Base-by-base conservation (phyloP, 1,284 basidiomycete species). In the Xerocomus amazonicus region DNA sequence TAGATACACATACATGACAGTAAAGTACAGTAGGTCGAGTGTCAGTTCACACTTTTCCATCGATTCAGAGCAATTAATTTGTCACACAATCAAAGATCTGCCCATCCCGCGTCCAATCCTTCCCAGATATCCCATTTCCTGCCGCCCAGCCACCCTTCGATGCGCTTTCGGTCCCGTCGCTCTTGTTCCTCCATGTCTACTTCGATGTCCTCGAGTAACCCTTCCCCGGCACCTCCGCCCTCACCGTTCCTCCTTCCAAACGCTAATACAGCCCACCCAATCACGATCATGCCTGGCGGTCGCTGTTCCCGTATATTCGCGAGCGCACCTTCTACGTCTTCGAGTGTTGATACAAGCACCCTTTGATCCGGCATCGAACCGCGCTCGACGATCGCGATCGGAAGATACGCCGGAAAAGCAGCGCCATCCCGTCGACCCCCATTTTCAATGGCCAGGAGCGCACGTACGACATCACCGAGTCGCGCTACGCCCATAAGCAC, bases 401-500 rank as follows among this genome's bases (percentile, higher is more conserved):
- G 96, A 4, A 82, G 76, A 60, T 89, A 74, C 0, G 71, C 60
- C 0, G 96, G 96, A 68, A 90, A 98, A 0, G 79, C 75, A 0
- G 67, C 61, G 2, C 90, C 90, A 17, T 75, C 73, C 2, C 80
- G 69, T 35, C 65, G 60, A 17, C 59, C 57, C 6, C 56, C 55
- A 6, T 40, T 26, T 6, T 45, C 44, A 6, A 44, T 28, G 9
- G 37, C 12, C 14, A 73, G 63, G 13, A 97, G 74, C 6, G 85
- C 80, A 3, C 79, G 71, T 14, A 97, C 74, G 12, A 97, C 82
- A 54, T 85, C 78, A 5, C 73, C 64, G 8, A 97, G 76, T 17
- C 96, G 73, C 9, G 95, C 96, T 14, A 98, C 92, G 38, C 96
- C 95, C 96, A 98, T 98, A 42, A 98, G 77, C 31, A 98, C 75